phyloP scores from a whole-genome alignment of 2,329 filamentous ascomycete genomes.

The Scleromitrula shiraiana region DNA sequence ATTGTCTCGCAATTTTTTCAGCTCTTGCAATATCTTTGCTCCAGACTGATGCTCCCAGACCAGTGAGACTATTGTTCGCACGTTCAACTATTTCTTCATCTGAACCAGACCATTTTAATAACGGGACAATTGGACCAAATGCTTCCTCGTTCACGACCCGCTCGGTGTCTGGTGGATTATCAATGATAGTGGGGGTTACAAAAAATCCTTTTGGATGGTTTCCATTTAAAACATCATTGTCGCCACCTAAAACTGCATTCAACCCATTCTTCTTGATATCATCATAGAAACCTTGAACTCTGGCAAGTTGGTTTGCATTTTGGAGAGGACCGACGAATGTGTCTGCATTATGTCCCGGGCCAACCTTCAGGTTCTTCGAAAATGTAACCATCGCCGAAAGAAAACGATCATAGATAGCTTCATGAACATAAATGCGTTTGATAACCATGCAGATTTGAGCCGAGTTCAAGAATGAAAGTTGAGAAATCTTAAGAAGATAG shows the following conservation, averaged over 20 bases:
- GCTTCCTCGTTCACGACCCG: slow-evolving; percentile 50
- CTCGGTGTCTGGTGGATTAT: slow-evolving; percentile 47
- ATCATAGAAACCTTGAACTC: slow-evolving; percentile 45
- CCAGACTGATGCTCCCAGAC: slow-evolving; percentile 51
- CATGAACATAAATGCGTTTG: slow-evolving; percentile 54
- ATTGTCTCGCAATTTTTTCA: slow-evolving; percentile 41
- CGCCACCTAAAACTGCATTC: slow-evolving; percentile 38
- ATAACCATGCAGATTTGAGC: slow-evolving; percentile 44
- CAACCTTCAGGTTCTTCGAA: slow-evolving; percentile 35
- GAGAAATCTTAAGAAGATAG: slow-evolving; percentile 31
- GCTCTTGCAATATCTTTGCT: slow-evolving; percentile 43
- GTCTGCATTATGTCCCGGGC: slow-evolving; percentile 28
- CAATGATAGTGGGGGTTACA: slow-evolving; percentile 50
- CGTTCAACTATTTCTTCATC: slow-evolving; percentile 46
- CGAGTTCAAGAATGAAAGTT: slow-evolving; percentile 42
- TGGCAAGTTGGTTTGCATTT: slow-evolving; percentile 52
- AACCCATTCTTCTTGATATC: slow-evolving; percentile 46
- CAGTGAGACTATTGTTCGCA: slow-evolving; percentile 44
- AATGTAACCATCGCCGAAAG: slow-evolving; percentile 39
- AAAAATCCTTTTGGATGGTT: slow-evolving; percentile 39
- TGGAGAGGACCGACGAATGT: slow-evolving; percentile 47
- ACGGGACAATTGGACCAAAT: slow-evolving; percentile 35
- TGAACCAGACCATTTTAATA: slow-evolving; percentile 1
- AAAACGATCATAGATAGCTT: slow-evolving; percentile 43
- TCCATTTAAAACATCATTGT: background rate